Conservation (phyloP, 306 rosid genomes). For the Sicyos edulis region DNA sequence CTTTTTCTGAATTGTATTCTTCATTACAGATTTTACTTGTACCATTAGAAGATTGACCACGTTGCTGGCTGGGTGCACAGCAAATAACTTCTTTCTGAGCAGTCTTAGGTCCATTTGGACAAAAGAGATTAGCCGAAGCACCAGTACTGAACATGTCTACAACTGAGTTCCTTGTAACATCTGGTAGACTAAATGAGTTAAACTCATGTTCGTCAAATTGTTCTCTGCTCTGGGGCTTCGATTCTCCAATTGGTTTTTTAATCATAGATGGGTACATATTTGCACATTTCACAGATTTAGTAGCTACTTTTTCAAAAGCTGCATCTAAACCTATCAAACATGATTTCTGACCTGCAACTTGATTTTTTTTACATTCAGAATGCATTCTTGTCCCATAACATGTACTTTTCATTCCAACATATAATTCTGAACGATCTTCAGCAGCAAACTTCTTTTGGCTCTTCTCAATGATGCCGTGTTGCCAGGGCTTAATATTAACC, state of each 20-base stretch:
- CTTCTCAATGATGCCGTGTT: slow-evolving; percentile 28
- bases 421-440: slow-evolving; percentile 39
- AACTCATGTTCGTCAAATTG: background rate
- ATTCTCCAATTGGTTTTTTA: background rate
- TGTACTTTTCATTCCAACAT: slow-evolving; percentile 24
- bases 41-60: slow-evolving; percentile 28
- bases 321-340: slow-evolving; percentile 4
- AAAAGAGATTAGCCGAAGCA: background rate
- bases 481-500: slow-evolving; percentile 47
- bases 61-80: slow-evolving; percentile 25
- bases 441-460: slow-evolving; percentile 31
- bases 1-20: slow-evolving; percentile 8
- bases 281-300: slow-evolving; percentile 4
- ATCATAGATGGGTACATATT: slow-evolving; percentile 9
- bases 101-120: slow-evolving; percentile 7
- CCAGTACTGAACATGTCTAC: background rate
- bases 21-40: slow-evolving; percentile 9
- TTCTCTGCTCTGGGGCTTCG: slow-evolving; percentile 3
- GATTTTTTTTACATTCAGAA: slow-evolving; percentile 25
- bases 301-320: background rate
- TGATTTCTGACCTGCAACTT: slow-evolving; percentile 2
- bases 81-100: background rate
- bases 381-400: slow-evolving; percentile 18
- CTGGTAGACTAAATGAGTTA: background rate
- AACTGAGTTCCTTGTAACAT: background rate